phyloP scores from a whole-genome alignment of 164 flowering plant species.

The Sextonia rubra region DNA sequence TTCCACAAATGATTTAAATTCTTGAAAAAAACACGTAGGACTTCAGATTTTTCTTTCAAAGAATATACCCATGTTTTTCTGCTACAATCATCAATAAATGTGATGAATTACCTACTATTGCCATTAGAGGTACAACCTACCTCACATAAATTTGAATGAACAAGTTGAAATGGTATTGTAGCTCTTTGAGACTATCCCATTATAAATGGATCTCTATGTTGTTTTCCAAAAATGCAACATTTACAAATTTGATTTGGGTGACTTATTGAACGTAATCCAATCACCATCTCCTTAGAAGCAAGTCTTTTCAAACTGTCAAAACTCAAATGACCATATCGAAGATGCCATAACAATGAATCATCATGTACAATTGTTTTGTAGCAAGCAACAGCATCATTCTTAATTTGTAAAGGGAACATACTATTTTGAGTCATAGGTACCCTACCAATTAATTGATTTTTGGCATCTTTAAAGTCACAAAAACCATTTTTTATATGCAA shows the following conservation, averaged over 20 bases:
- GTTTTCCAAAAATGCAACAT: constrained; percentile 4
- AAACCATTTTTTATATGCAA: neutral
- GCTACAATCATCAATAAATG: constrained; percentile 6
- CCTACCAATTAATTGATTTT: neutral
- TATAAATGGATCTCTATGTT: neutral
- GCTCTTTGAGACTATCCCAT: neutral
- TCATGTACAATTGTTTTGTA: neutral
- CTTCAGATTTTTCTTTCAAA: neutral
- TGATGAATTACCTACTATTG: constrained; percentile 4
- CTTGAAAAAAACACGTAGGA: neutral
- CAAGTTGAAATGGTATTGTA: neutral
- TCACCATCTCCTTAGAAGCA: neutral
- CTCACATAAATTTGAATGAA: constrained; percentile 8
- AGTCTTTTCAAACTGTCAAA: constrained; percentile 6
- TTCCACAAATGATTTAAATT: neutral
- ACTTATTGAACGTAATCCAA: neutral
- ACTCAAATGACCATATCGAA: constrained; percentile 7
- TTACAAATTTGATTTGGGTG: constrained; percentile 1
- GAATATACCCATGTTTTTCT: neutral
- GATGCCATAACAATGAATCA: constrained; percentile 7
- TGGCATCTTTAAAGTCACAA: neutral
- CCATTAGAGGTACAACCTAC: neutral
- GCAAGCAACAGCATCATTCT: neutral
- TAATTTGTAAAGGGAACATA: constrained; percentile 6
- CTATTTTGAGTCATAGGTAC: constrained; percentile 11